Evolutionary conservation across 106 monocot species (phyloP).

Genomic region (Dendrobium chrysotoxum): DNA sequence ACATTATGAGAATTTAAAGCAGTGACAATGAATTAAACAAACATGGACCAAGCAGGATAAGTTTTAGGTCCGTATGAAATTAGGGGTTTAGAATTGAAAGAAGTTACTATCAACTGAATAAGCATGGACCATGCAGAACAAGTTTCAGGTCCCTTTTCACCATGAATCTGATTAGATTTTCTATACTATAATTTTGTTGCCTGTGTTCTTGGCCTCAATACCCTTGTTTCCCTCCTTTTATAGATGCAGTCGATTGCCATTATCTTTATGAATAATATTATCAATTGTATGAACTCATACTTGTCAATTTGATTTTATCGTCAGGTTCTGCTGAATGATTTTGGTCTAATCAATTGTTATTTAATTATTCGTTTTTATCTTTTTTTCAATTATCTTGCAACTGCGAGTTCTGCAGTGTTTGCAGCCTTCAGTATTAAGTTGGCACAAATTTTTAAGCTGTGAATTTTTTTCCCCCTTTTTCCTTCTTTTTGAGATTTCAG

Average conservation of each 20-base stretch:
- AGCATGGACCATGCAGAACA: not conserved
- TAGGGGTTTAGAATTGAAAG: no score
- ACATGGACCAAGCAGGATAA: no score
- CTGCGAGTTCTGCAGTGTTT: not conserved
- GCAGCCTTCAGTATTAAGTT: not conserved
- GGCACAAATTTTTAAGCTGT: not conserved
- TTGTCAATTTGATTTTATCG: not conserved
- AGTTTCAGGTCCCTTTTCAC: not conserved
- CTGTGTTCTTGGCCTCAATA: not conserved
- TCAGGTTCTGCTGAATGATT: not conserved
- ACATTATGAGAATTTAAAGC: no score
- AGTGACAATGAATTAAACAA: no score
- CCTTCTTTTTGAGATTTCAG: not conserved
- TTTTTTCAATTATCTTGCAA: not conserved
- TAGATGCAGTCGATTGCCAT: not conserved
- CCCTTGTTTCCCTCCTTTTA: not conserved
- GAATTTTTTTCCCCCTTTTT: not conserved
- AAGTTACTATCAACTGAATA: no score
- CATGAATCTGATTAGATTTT: not conserved
- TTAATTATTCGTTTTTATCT: not conserved
- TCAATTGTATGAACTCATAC: not conserved
- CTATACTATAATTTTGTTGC: not conserved
- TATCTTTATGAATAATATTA: not conserved
- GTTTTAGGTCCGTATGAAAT: no score
- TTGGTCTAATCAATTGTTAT: not conserved